Evolutionary conservation across 2,329 filamentous ascomycete species (phyloP).

Genomic region (Ilyonectria mors-panacis): DNA sequence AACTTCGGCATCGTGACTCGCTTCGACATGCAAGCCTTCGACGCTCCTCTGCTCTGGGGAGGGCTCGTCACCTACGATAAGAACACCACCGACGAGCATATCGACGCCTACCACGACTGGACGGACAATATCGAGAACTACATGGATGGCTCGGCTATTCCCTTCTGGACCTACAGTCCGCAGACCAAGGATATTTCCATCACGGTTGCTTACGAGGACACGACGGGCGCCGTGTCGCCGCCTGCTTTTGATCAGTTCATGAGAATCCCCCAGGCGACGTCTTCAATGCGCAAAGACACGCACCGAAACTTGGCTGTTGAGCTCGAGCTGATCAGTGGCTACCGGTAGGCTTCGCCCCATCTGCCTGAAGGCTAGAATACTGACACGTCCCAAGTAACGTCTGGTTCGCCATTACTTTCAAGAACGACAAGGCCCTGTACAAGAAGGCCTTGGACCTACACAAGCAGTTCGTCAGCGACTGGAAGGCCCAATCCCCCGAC

Average conservation of each 20-base stretch:
- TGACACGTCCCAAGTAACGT: constrained; percentile 29
- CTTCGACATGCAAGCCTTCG: constrained; percentile 37
- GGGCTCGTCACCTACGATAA: constrained; percentile 34
- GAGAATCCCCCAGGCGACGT: not conserved
- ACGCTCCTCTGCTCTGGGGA: constrained; percentile 35
- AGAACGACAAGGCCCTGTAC: constrained; percentile 23
- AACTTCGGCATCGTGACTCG: constrained; percentile 40
- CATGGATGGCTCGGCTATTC: constrained; percentile 16
- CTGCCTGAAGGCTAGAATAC: not conserved
- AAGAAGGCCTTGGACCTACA: constrained; percentile 20
- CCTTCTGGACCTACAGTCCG: constrained; percentile 19
- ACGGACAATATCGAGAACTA: constrained; percentile 11
- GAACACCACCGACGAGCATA: constrained; percentile 31
- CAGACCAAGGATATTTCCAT: constrained; percentile 5
- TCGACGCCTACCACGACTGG: constrained; percentile 30
- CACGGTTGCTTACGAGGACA: constrained; percentile 12
- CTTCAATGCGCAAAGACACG: constrained; percentile 12
- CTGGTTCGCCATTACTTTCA: constrained; percentile 28
- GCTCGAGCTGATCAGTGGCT: constrained; percentile 12
- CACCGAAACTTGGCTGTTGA: constrained; percentile 18
- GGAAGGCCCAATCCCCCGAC: constrained; percentile 21
- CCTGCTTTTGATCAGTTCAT: constrained; percentile 16
- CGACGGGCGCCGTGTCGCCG: not conserved
- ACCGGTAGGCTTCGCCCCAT: constrained; percentile 10
- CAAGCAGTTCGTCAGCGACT: constrained; percentile 25